phyloP scores from a whole-genome alignment of 1,284 basidiomycete species.

The Thecaphora thlaspeos region DNA sequence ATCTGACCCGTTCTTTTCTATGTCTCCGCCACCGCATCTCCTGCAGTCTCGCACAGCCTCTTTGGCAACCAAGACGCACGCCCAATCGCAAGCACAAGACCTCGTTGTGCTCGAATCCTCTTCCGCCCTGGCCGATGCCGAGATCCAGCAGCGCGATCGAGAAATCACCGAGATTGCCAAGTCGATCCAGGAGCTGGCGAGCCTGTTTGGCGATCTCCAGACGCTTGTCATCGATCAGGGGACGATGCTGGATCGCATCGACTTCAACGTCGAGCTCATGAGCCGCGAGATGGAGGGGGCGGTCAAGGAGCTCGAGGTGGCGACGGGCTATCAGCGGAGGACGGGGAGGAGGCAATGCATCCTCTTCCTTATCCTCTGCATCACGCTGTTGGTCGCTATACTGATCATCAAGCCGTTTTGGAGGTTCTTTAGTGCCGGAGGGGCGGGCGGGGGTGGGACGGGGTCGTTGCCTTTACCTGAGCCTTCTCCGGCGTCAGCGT shows the following conservation, averaged over 20 bases:
- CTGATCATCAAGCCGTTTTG: constrained; percentile 74
- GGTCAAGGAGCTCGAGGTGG: constrained; percentile 77
- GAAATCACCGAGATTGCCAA: constrained; percentile 89
- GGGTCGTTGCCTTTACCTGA: background rate
- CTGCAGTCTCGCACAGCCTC: background rate
- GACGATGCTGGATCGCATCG: constrained; percentile 89
- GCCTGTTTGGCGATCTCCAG: constrained; percentile 92
- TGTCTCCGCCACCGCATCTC: no score
- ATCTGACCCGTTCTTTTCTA: no score
- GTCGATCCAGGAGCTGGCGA: constrained; percentile 85
- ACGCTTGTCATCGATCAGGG: constrained; percentile 96
- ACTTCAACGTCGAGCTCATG: constrained; percentile 95
- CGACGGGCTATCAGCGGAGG: constrained; percentile 88
- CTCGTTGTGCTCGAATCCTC: background rate
- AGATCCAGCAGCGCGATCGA: constrained; percentile 60
- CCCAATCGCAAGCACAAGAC: background rate
- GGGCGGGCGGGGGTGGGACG: background rate
- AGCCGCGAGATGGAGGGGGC: constrained; percentile 77
- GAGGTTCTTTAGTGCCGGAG: background rate
- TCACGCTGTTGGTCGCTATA: constrained; percentile 76
- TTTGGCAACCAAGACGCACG: background rate
- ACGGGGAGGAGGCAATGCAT: constrained; percentile 90
- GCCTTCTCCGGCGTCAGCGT: no score
- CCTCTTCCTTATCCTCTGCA: constrained; percentile 82
- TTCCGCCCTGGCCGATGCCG: constrained; percentile 4